phyloP scores from a whole-genome alignment of 2,329 filamentous ascomycete species.

The Fusarium hostae region DNA sequence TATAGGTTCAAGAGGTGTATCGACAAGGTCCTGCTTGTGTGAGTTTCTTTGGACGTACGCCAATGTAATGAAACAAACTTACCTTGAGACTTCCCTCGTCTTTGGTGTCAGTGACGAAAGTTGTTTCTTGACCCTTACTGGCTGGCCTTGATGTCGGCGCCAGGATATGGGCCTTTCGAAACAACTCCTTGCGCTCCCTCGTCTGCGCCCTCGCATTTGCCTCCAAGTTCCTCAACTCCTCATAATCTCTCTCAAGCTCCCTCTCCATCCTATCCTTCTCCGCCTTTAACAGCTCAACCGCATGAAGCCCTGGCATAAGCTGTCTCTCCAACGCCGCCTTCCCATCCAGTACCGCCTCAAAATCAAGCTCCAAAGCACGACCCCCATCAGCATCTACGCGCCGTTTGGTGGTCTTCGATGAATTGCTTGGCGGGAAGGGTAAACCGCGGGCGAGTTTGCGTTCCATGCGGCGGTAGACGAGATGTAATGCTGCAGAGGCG shows the following conservation, averaged over 20 bases:
- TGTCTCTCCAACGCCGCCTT: conserved; percentile 65
- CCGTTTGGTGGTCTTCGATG: conserved; percentile 33
- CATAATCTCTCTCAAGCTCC: conserved; percentile 67
- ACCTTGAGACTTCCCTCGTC: conserved; percentile 39
- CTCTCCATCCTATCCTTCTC: conserved; percentile 68
- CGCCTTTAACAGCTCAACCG: conserved; percentile 67
- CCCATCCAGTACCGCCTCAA: conserved; percentile 72
- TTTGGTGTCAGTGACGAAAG: conserved; percentile 14
- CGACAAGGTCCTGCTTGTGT: conserved; percentile 49
- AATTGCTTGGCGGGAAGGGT: conserved; percentile 71
- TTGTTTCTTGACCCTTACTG: conserved; percentile 13
- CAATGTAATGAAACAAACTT: neutral
- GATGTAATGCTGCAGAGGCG: conserved; percentile 66
- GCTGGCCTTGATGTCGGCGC: conserved; percentile 51
- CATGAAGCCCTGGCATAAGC: conserved; percentile 71
- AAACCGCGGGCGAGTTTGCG: conserved; percentile 68
- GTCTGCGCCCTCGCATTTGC: conserved; percentile 66
- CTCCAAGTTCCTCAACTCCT: conserved; percentile 61
- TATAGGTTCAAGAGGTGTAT: conserved; percentile 58
- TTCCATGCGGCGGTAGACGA: conserved; percentile 65
- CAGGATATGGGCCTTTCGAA: conserved; percentile 62
- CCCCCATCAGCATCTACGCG: conserved; percentile 51
- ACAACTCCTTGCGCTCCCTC: conserved; percentile 60
- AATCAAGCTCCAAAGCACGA: conserved; percentile 70
- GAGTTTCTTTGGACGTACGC: neutral